Evolutionary conservation across 306 rosid genomes (phyloP), one percentile per base, ranked within the genome.

Genomic region (Betula pendula): DNA sequence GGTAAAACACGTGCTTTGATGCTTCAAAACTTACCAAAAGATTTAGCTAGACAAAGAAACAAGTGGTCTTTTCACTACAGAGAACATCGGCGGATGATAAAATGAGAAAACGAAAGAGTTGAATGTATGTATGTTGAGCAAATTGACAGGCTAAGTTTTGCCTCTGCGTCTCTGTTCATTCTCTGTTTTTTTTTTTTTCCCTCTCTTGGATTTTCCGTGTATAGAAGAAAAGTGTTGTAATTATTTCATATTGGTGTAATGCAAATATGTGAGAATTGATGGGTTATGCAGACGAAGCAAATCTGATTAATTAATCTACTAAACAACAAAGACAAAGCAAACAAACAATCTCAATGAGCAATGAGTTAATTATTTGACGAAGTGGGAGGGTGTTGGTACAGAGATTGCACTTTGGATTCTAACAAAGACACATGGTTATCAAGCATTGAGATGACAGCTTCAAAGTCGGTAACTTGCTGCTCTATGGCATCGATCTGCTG

Each of bases 381-480:
- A 55, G 74, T 84, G 82, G 68, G 85, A 80, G 27, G 88, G 62
- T 16, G 81, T 81, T 52, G 92, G 60, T 79, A 80, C 48, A 38
- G 79, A 42, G 90, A 87, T 50, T 78, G 85, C 50, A 90, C 90
- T 84, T 59, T 92, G 10, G 96, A 89, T 73, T 95, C 98, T 68
- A 94, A 77, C 85, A 79, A 79, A 50, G 87, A 68, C 44, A 87
- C 91, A 74, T 95, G 75, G 53, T 84, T 81, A 78, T 95, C 98
- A 27, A 95, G 96, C 94, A 95, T 68, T 6, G 97, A 90, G 65
- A 95, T 81, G 53, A 87, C 87, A 68, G 87, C 98, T 83, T 95
- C 98, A 75, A 90, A 95, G 60, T 92, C 99, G 51, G 92, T 89
- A 44, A 95, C 96, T 77, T 90, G 98, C 31, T 81, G 85, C 74